Conservation (phyloP, 768 basidiomycete species). For the Lactifluus subvellereus region DNA sequence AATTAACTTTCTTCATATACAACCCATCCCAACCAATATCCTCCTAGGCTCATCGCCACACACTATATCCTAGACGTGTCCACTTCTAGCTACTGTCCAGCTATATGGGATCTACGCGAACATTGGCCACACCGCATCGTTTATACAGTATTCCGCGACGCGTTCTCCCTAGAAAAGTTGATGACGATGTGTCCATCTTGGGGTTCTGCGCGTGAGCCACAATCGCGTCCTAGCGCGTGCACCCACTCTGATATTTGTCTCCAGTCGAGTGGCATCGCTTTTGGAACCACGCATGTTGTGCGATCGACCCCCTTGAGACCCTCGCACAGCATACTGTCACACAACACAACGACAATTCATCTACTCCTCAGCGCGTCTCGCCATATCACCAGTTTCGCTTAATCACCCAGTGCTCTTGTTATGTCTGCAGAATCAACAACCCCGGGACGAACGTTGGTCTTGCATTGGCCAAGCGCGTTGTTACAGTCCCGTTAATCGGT, state of each 20-base stretch:
- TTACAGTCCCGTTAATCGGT: conserved; percentile 40
- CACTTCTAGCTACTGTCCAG: conserved; percentile 42
- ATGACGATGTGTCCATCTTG: conserved; percentile 22
- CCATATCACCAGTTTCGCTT: conserved; percentile 59
- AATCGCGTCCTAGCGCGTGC: conserved; percentile 23
- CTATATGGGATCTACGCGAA: conserved; percentile 43
- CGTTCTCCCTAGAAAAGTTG: conserved; percentile 24
- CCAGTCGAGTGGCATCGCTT: conserved; percentile 65
- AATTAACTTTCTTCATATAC: background rate
- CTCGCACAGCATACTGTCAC: conserved; percentile 46
- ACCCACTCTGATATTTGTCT: conserved; percentile 17
- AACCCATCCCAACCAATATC: conserved; percentile 3
- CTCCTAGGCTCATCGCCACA: conserved; percentile 50
- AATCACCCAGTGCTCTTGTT: conserved; percentile 49
- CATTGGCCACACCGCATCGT: conserved; percentile 59
- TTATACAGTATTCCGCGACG: conserved; percentile 49
- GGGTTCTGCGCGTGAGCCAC: conserved; percentile 22
- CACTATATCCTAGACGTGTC: conserved; percentile 49
- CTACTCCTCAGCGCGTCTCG: conserved; percentile 29
- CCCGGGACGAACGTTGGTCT: conserved; percentile 50
- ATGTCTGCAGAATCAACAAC: conserved; percentile 63
- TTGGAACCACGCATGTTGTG: conserved; percentile 58
- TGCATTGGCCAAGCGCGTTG: conserved; percentile 42
- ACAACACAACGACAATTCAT: conserved; percentile 30
- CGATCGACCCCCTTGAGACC: conserved; percentile 57